Conservation (phyloP, 306 rosid genomes). For the Prosopis cineraria region DNA sequence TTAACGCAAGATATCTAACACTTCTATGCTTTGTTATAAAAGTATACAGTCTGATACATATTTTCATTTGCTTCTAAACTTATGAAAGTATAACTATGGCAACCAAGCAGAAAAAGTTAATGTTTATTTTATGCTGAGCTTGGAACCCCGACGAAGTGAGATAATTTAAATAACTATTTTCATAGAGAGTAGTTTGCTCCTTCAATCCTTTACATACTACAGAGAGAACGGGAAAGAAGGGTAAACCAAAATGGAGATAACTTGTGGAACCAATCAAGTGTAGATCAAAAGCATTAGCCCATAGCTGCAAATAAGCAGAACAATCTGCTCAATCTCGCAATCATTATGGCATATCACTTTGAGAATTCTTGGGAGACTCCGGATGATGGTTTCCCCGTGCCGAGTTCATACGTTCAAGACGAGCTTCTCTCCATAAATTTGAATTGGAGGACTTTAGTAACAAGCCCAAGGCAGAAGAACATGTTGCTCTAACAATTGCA, state of each 20-base stretch:
- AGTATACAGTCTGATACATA: not conserved
- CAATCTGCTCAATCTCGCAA: not conserved
- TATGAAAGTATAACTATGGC: too few species aligned
- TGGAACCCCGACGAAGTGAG: not conserved
- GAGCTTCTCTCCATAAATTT: slow-evolving; percentile 59
- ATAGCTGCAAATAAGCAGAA: not conserved
- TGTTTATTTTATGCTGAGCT: not conserved
- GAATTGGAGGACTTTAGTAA: slow-evolving; percentile 72
- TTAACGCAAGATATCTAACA: not conserved
- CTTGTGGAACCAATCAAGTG: not conserved
- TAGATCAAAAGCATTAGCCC: not conserved
- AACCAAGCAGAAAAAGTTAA: too few species aligned
- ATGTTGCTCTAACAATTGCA: slow-evolving; percentile 85
- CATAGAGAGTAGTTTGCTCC: not conserved
- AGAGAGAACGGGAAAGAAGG: not conserved
- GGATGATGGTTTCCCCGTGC: slow-evolving; percentile 42
- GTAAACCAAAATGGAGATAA: slow-evolving; percentile 5
- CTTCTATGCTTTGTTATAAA: not conserved
- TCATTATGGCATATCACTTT: slow-evolving; percentile 1
- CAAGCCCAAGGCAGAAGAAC: slow-evolving; percentile 84
- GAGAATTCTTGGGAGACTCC: slow-evolving; percentile 30
- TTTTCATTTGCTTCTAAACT: not conserved
- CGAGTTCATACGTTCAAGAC: slow-evolving; percentile 55
- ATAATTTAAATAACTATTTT: not conserved
- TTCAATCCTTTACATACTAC: not conserved